phyloP scores from a whole-genome alignment of 1,139 yeast genomes.

The Wickerhamomyces sp. region DNA sequence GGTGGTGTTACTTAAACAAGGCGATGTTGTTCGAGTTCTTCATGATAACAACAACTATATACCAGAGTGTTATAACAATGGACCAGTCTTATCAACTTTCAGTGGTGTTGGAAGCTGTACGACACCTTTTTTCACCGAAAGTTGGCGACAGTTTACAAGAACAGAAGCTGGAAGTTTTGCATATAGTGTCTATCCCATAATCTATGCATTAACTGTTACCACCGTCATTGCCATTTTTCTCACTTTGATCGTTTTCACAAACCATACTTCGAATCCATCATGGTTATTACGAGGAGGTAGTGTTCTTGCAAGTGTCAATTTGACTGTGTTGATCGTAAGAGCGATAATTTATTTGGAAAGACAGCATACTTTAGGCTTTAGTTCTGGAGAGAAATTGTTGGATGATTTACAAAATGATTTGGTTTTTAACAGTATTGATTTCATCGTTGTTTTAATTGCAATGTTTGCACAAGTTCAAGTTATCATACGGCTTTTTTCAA shows the following conservation, averaged over 20 bases:
- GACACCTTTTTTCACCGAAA: conserved; percentile 17
- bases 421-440: conserved; percentile 55
- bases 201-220: conserved; percentile 59
- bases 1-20: conserved; percentile 7
- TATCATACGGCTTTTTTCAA: conserved; percentile 62
- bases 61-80: conserved; percentile 24
- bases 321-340: conserved; percentile 44
- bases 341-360: conserved; percentile 38
- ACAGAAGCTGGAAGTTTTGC: conserved; percentile 39
- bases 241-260: conserved; percentile 59
- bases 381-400: conserved; percentile 48
- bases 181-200: conserved; percentile 54
- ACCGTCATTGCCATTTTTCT: conserved; percentile 62
- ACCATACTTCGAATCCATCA: conserved; percentile 52
- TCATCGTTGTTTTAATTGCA: conserved; percentile 54
- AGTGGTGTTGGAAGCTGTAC: conserved; percentile 18
- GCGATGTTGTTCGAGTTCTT: conserved; percentile 3
- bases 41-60: conserved; percentile 4
- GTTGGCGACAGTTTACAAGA: conserved; percentile 23
- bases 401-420: conserved; percentile 40
- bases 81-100: conserved; percentile 30
- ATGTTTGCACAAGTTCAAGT: conserved; percentile 76
- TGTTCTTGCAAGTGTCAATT: conserved; percentile 46
- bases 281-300: conserved; percentile 42
- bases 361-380: conserved; percentile 53